Conservation (phyloP, 2,329 filamentous ascomycete genomes). For the Arthrobotrys conoides region DNA sequence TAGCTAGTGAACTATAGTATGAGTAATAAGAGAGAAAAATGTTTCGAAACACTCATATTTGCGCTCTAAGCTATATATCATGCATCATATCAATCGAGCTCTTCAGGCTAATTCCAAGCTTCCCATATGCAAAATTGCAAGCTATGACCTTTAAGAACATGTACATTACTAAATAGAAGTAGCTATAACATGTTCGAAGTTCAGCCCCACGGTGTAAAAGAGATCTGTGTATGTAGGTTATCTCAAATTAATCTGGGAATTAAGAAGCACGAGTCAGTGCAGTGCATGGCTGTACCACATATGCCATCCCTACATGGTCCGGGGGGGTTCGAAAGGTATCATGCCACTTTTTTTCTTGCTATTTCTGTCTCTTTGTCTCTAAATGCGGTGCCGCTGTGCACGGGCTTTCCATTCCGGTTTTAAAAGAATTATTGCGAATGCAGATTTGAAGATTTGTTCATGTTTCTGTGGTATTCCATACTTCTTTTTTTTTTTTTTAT, state of each 20-base stretch:
- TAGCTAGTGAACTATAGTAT: background rate
- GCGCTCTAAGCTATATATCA: too few species aligned
- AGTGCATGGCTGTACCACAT: conserved; percentile 22
- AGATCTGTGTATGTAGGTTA: background rate
- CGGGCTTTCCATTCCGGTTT: conserved; percentile 7
- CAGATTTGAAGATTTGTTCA: too few species aligned
- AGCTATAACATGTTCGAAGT: background rate
- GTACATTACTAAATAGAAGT: too few species aligned
- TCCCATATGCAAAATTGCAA: too few species aligned
- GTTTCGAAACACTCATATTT: background rate
- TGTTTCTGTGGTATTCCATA: too few species aligned
- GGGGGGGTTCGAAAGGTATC: conserved; percentile 18
- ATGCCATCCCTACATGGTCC: background rate
- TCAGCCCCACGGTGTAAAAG: background rate
- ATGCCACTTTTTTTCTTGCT: conserved; percentile 32
- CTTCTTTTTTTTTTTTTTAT: background rate
- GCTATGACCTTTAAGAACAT: too few species aligned
- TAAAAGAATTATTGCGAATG: background rate
- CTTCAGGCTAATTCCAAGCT: background rate
- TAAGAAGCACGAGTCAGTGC: conserved; percentile 31
- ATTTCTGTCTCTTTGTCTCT: background rate
- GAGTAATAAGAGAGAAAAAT: background rate
- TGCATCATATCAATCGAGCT: background rate
- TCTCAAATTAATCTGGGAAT: conserved; percentile 4
- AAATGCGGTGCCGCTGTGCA: background rate